Evolutionary conservation across 257 asterid genomes (phyloP), one percentile per base, ranked within the genome.

Genomic region (Jasminum sambac): DNA sequence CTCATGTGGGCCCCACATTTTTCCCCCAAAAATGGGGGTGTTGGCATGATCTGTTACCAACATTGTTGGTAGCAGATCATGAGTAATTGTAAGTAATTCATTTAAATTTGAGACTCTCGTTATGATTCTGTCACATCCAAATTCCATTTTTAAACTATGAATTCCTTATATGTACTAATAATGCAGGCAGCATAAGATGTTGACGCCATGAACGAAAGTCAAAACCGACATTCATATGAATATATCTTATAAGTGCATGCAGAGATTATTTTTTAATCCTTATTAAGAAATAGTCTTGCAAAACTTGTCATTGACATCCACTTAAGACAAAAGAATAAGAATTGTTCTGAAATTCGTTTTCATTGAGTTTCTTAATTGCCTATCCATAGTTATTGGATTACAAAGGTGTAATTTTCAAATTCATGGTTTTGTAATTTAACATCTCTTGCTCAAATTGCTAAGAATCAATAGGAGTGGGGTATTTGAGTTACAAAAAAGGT

Each of bases 101-200:
- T 55, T 55, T 55, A 3, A 19, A 55, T 21, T 26, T 19, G 62
- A 23, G 34, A 19, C 21, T 21, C 34, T 23, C 16, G 0, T 55
- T 5, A 23, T 9, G 8, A 13, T 55, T 55, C 16, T 21, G 19
- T 55, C 50, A 43, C 13, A 55, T 55, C 16, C 25, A 19, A 55
- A 21, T 21, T 19, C 13, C 19, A 55, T 10, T 36, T 5, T 57
- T 8, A 21, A 23, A 34, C 43, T 43, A 48, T 63, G 41, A 60
- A 67, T 37, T 60, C 68, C 48, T 50, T 50, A 23, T n/a, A 23
- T 55, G 39, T 11, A 30, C 19, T 58, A 68, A 30, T 40, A 25
- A 57, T 59, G 42, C 37, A 66, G 34, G 65, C 52, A 63, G 24
- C 38, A 26, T 5, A 21, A 24, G 68, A 34, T 38, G 23, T 30